phyloP scores from a whole-genome alignment of 257 asterid species.

The Cynanchum wilfordii region DNA sequence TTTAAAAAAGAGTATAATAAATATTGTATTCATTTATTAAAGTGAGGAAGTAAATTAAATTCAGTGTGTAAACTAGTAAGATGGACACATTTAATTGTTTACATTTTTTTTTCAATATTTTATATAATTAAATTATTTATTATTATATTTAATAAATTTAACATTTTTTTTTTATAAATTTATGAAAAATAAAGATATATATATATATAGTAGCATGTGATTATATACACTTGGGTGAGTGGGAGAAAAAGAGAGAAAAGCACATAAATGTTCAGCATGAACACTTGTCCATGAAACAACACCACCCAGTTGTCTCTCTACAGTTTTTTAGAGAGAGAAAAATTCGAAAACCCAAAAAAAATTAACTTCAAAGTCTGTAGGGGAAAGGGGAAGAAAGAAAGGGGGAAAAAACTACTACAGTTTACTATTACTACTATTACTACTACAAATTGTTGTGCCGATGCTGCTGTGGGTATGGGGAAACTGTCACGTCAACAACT shows the following conservation, averaged over 20 bases:
- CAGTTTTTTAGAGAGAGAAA: conserved; percentile 29
- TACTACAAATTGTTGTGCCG: conserved; percentile 22
- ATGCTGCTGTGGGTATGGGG: conserved; percentile 86
- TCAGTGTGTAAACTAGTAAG: too few species aligned
- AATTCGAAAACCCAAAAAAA: background rate
- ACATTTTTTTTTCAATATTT: too few species aligned
- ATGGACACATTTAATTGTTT: too few species aligned
- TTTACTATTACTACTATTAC: background rate
- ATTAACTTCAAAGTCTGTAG: conserved; percentile 4
- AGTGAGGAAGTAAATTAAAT: too few species aligned
- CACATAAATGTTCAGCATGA: conserved; percentile 10
- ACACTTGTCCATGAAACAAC: conserved; percentile 34
- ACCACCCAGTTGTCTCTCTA: conserved; percentile 34
- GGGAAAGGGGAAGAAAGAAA: background rate
- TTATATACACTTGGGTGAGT: too few species aligned
- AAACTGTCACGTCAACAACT: conserved; percentile 49
- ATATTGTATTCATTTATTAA: too few species aligned
- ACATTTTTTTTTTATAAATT: too few species aligned
- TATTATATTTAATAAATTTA: too few species aligned
- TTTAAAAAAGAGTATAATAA: too few species aligned
- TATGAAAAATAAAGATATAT: too few species aligned
- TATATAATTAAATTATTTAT: too few species aligned
- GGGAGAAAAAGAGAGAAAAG: background rate
- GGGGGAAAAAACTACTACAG: background rate
- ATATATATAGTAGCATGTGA: background rate